A percentile compares a stretch with the other conserved stretches of the same genome.
Conservation (phyloP, 306 rosid genomes). For the Macrotyloma uniflorum region DNA sequence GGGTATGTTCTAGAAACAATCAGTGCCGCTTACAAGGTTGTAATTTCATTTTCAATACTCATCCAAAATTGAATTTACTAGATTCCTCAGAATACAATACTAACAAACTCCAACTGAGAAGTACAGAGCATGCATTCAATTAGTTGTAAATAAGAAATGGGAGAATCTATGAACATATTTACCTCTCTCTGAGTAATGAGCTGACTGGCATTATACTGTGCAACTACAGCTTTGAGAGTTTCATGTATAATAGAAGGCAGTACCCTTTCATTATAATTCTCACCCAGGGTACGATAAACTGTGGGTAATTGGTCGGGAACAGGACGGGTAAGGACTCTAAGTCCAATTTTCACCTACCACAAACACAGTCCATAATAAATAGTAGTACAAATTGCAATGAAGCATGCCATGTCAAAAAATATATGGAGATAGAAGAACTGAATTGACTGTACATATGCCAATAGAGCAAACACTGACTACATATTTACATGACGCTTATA, state of each 20-base stretch:
- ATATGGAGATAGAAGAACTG: not conserved
- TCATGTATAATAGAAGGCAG: conserved; percentile 83
- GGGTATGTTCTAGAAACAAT: conserved; percentile 9
- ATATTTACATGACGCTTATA: not conserved
- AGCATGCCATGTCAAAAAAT: not conserved
- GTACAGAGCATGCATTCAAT: not conserved
- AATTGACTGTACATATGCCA: not conserved
- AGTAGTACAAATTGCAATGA: not conserved
- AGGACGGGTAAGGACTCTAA: conserved; percentile 84
- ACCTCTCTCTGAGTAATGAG: conserved; percentile 96
- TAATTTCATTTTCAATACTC: not conserved
- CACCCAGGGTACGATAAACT: conserved; percentile 73
- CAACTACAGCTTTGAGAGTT: conserved; percentile 90
- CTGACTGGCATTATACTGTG: conserved; percentile 88
- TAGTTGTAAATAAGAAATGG: not conserved
- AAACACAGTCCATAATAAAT: not conserved
- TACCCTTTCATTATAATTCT: conserved; percentile 72
- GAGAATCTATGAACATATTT: conserved; percentile 9
- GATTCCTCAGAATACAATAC: conserved; percentile 15
- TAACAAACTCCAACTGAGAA: conserved; percentile 5
- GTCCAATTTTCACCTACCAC: conserved; percentile 72
- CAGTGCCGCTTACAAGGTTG: not conserved
- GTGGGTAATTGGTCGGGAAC: conserved; percentile 70
- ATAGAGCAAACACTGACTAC: not conserved
- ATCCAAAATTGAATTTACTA: not conserved